Conservation (phyloP, 495 filamentous ascomycete species). For the Aspergillus bertholletiae region DNA sequence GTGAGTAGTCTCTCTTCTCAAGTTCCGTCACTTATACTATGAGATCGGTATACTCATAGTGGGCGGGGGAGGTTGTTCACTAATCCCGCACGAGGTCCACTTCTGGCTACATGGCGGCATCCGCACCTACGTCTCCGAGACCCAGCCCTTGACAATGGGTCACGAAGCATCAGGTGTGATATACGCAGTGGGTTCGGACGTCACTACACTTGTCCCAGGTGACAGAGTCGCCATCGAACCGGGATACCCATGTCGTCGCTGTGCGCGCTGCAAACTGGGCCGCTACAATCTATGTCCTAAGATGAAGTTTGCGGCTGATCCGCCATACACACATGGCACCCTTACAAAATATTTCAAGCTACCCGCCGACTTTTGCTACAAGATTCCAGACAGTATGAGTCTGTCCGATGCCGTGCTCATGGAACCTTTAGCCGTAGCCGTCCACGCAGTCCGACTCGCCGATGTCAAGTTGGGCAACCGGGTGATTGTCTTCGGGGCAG, state of each 20-base stretch:
- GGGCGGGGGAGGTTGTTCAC: too few relatives aligned
- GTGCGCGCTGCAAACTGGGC: constrained; percentile 67
- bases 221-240: constrained; percentile 83
- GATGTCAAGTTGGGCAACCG: constrained; percentile 63
- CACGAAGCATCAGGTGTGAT: constrained; percentile 45
- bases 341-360: constrained; percentile 72
- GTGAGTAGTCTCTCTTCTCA: constrained; percentile 15
- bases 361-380: constrained; percentile 79
- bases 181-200: constrained; percentile 38
- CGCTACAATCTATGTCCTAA: constrained; percentile 80
- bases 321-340: constrained; percentile 69
- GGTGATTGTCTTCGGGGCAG: constrained; percentile 79
- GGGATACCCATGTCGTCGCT: constrained; percentile 75
- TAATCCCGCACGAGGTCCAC: constrained; percentile 30
- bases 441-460: constrained; percentile 72
- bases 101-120: constrained; percentile 47
- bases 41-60: too few relatives aligned
- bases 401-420: constrained; percentile 80
- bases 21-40: too few relatives aligned
- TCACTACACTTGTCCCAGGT: constrained; percentile 57
- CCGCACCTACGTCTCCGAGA: constrained; percentile 31
- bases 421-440: constrained; percentile 78
- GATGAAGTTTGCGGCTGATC: constrained; percentile 82
- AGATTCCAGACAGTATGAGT: constrained; percentile 62
- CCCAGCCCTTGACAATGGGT: constrained; percentile 38